A percentile compares a stretch with the other conserved stretches of the same genome.
phyloP scores from a whole-genome alignment of 495 filamentous ascomycete species.

The Hyphodiscus hymeniophilus region DNA sequence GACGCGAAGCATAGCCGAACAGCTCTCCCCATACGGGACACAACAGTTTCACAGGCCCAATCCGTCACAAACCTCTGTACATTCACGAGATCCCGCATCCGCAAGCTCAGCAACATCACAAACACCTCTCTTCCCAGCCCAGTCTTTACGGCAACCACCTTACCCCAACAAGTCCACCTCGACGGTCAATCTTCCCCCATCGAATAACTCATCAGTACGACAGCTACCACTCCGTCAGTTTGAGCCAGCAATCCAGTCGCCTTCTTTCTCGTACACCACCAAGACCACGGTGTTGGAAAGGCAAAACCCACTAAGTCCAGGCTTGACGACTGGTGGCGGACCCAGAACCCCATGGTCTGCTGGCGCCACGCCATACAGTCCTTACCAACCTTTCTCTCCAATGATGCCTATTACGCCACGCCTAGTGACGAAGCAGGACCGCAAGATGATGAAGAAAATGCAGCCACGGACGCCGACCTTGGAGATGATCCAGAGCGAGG shows the following conservation, averaged over 20 bases:
- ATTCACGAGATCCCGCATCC: constrained; percentile 9
- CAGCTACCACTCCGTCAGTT: constrained; percentile 54
- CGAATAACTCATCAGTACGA: constrained; percentile 27
- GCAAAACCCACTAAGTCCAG: constrained; percentile 37
- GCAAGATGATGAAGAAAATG: constrained; percentile 56
- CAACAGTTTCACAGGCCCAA: constrained; percentile 3
- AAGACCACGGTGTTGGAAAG: constrained; percentile 77
- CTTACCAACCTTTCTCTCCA: constrained; percentile 88
- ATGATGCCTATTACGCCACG: constrained; percentile 81
- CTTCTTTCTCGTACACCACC: constrained; percentile 39
- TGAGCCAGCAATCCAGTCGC: constrained; percentile 45
- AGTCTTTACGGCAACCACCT: not conserved
- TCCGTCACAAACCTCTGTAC: constrained; percentile 12
- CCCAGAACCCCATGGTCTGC: constrained; percentile 54
- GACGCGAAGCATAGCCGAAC: constrained; percentile 16
- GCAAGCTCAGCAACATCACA: constrained; percentile 14
- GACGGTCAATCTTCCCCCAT: constrained; percentile 20
- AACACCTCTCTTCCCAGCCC: constrained; percentile 14
- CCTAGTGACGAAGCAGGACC: constrained; percentile 64
- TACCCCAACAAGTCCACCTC: constrained; percentile 7
- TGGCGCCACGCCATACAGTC: constrained; percentile 71
- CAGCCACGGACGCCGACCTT: constrained; percentile 47
- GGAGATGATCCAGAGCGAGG: constrained; percentile 41
- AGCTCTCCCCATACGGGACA: constrained; percentile 9
- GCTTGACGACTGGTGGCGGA: constrained; percentile 28